Evolutionary conservation across 768 basidiomycete genomes (phyloP).

Genomic region (Phlegmacium glaucopus): DNA sequence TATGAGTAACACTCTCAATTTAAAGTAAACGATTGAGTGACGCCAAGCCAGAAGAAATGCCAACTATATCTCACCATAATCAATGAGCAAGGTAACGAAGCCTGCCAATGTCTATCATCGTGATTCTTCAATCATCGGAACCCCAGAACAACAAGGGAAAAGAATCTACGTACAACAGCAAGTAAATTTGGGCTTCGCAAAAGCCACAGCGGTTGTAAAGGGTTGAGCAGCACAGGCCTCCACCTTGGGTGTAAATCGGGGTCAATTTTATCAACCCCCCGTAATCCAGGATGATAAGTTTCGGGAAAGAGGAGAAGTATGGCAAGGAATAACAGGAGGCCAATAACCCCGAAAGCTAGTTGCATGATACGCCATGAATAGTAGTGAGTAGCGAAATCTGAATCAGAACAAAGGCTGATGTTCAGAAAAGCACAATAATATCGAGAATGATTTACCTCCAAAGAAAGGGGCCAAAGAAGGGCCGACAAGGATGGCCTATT

Average conservation of each 20-base stretch:
- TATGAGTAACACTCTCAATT: slow-evolving; percentile 42
- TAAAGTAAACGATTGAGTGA: slow-evolving; percentile 20
- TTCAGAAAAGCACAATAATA: neutral
- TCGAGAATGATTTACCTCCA: slow-evolving; percentile 40
- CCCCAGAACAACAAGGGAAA: neutral
- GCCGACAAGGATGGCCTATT: slow-evolving; percentile 51
- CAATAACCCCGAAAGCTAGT: slow-evolving; percentile 36
- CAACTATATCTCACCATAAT: slow-evolving; percentile 30
- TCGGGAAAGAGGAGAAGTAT: slow-evolving; percentile 56
- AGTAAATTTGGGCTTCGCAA: slow-evolving; percentile 60
- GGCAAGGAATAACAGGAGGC: slow-evolving; percentile 34
- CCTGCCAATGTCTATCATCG: slow-evolving; percentile 23
- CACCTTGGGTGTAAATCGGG: slow-evolving; percentile 14
- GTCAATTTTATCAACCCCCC: slow-evolving; percentile 47
- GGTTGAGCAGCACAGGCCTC: slow-evolving; percentile 52
- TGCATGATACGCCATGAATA: slow-evolving; percentile 68
- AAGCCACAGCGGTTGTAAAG: slow-evolving; percentile 46
- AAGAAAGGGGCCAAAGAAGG: slow-evolving; percentile 57
- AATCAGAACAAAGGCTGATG: neutral
- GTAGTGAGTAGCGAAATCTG: slow-evolving; percentile 52
- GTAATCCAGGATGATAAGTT: slow-evolving; percentile 58
- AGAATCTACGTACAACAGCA: slow-evolving; percentile 40
- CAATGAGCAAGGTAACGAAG: slow-evolving; percentile 26
- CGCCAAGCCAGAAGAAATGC: neutral
- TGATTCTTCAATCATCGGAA: neutral